Evolutionary conservation across 192 early-diverging fungal species (phyloP).

Genomic region (Linnemannia elongata): DNA sequence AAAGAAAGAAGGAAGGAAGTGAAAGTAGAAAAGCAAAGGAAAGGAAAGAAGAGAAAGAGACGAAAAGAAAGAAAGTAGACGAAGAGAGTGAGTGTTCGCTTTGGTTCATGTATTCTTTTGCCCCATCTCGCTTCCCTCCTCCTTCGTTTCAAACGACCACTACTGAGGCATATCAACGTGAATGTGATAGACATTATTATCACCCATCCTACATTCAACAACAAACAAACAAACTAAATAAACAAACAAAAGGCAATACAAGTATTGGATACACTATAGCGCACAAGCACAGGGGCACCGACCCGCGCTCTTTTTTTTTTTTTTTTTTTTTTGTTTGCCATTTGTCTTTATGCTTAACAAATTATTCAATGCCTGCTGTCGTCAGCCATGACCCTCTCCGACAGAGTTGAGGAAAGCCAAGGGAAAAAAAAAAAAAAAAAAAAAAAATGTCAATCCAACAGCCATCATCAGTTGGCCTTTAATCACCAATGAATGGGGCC

Average conservation of each 20-base stretch:
- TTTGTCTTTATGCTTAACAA: background rate
- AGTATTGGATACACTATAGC: background rate
- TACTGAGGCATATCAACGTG: background rate
- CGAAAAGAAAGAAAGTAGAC: background rate
- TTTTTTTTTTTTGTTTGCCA: background rate
- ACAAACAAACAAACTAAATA: background rate
- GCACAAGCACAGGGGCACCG: background rate
- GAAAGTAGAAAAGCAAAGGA: background rate
- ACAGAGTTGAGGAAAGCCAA: no score
- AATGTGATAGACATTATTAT: background rate
- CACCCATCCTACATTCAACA: no score
- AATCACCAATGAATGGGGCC: no score
- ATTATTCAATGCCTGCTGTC: background rate
- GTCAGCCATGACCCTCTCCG: no score
- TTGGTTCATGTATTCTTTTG: background rate
- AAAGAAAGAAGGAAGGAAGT: background rate
- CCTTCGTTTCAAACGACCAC: no score
- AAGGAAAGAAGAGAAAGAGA: background rate
- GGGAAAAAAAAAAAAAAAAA: no score
- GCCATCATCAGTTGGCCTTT: no score
- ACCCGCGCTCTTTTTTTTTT: conserved; percentile 6
- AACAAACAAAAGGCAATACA: background rate
- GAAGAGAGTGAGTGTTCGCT: conserved; percentile 5
- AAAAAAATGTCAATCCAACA: no score
- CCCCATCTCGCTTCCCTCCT: background rate